phyloP scores from a whole-genome alignment of 106 monocot genomes.

The Cymbidium sinense region DNA sequence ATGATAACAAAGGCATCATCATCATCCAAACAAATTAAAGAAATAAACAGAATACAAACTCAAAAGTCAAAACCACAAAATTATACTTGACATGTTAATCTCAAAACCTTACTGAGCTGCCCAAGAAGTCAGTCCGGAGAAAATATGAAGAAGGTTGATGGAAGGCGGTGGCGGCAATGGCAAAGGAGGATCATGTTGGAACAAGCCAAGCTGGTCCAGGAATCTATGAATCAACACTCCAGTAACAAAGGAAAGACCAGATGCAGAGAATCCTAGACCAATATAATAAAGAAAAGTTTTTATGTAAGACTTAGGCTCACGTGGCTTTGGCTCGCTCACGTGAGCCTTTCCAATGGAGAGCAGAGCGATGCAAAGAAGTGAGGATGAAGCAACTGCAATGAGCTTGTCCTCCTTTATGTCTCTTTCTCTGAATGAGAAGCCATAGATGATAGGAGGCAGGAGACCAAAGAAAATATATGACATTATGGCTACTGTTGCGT shows the following conservation, averaged over 20 bases:
- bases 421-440: slow-evolving; percentile 50
- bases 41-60: not conserved
- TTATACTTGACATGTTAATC: not conserved
- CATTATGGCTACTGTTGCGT: slow-evolving; percentile 37
- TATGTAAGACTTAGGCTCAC: slow-evolving; percentile 36
- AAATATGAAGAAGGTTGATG: not conserved
- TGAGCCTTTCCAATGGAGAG: slow-evolving; percentile 71
- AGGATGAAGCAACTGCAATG: slow-evolving; percentile 46
- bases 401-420: slow-evolving; percentile 58
- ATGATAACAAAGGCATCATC: too few relatives aligned
- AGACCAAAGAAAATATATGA: slow-evolving; percentile 59
- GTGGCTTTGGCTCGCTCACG: slow-evolving; percentile 32
- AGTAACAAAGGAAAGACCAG: slow-evolving; percentile 44
- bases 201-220: slow-evolving; percentile 30
- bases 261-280: slow-evolving; percentile 27
- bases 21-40: not conserved
- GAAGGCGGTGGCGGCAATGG: slow-evolving; percentile 14
- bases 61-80: not conserved
- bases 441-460: slow-evolving; percentile 62
- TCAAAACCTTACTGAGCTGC: slow-evolving; percentile 9
- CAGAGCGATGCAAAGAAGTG: slow-evolving; percentile 44
- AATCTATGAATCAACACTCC: slow-evolving; percentile 34
- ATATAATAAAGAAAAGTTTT: slow-evolving; percentile 43
- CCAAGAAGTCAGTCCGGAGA: not conserved
- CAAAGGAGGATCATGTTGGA: not conserved